A percentile compares a stretch with the other conserved stretches of the same genome.
phyloP scores from a whole-genome alignment of 2,329 filamentous ascomycete genomes.

The Rutstroemia sp. region DNA sequence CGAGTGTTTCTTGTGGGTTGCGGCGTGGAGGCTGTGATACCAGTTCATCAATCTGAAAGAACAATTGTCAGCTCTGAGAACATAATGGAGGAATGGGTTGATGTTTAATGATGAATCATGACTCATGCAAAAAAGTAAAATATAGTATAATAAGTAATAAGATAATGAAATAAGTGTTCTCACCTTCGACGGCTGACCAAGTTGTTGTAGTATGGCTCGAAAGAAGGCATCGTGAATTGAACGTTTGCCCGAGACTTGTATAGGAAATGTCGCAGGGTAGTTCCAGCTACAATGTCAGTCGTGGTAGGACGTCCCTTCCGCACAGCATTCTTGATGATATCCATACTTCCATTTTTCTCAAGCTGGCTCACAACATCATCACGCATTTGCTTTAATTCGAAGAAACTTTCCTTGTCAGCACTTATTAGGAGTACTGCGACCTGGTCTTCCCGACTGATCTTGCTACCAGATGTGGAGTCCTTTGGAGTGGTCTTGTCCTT shows the following conservation, averaged over 20 bases:
- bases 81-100: not conserved
- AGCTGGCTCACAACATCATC: conserved; percentile 61
- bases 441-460: conserved; percentile 61
- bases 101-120: not conserved
- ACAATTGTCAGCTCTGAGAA: conserved; percentile 8
- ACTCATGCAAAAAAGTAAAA: too few relatives aligned
- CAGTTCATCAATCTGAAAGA: conserved; percentile 62
- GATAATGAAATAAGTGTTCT: conserved; percentile 16
- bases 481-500: conserved; percentile 49
- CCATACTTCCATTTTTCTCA: conserved; percentile 66
- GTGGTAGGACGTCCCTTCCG: conserved; percentile 62
- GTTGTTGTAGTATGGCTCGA: conserved; percentile 58
- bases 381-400: conserved; percentile 70
- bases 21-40: conserved; percentile 78
- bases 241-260: conserved; percentile 95
- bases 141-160: not conserved
- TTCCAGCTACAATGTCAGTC: conserved; percentile 71
- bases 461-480: conserved; percentile 38
- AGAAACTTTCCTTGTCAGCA: conserved; percentile 89
- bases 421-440: conserved; percentile 93
- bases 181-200: conserved; percentile 56
- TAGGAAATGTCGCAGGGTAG: conserved; percentile 80
- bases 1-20: conserved; percentile 76
- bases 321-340: conserved; percentile 66
- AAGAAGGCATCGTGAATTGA: conserved; percentile 87